Evolutionary conservation across 2,329 filamentous ascomycete genomes (phyloP).

Genomic region (Fusarium sp.): DNA sequence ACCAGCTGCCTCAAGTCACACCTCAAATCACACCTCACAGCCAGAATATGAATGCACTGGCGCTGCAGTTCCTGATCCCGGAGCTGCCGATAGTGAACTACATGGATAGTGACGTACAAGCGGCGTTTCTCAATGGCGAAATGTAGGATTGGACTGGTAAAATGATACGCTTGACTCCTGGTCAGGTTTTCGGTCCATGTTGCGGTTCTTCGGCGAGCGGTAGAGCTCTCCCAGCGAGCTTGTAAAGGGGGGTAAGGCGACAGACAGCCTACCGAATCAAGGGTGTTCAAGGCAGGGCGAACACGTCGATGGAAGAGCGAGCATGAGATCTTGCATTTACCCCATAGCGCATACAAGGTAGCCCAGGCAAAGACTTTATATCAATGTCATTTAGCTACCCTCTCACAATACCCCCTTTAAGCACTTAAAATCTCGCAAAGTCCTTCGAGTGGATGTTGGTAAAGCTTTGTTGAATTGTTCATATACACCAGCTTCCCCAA

Average conservation of each 20-base stretch:
- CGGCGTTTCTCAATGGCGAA: too few species aligned
- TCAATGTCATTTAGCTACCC: neutral
- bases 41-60: too few species aligned
- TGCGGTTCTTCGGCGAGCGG: neutral
- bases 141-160: too few species aligned
- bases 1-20: too few species aligned
- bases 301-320: neutral
- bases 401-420: neutral
- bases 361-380: neutral
- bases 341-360: neutral
- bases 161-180: neutral
- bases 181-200: neutral
- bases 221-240: neutral
- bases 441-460: neutral
- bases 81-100: too few species aligned
- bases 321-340: neutral
- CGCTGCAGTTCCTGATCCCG: too few species aligned
- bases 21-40: too few species aligned
- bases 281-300: neutral
- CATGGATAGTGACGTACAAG: too few species aligned
- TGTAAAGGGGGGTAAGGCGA: neutral
- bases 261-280: neutral
- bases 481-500: constrained; percentile 22
- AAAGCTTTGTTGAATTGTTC: constrained; percentile 6
- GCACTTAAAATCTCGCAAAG: neutral